Percentiles rank a stretch among this genome's conserved stretches.
phyloP scores from a whole-genome alignment of 352 stramenopile species.

The Phytophthora capsici region DNA sequence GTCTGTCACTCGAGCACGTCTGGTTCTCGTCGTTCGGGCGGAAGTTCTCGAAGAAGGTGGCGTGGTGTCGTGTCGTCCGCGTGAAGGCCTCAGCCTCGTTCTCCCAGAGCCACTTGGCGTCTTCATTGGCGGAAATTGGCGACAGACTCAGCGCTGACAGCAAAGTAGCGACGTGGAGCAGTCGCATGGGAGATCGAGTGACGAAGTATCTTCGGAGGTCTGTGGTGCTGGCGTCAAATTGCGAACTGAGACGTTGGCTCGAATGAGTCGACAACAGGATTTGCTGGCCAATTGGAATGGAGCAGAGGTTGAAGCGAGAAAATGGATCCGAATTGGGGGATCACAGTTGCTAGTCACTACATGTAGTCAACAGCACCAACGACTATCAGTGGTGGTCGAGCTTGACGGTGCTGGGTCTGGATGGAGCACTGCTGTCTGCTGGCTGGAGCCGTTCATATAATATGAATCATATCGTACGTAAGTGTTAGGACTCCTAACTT shows the following conservation, averaged over 20 bases:
- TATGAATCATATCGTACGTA: no score
- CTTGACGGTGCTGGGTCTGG: no score
- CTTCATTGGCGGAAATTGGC: not conserved
- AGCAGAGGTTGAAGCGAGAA: no score
- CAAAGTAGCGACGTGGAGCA: slow-evolving; percentile 8
- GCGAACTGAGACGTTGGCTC: slow-evolving; percentile 15
- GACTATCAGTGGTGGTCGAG: no score
- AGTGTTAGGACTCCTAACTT: no score
- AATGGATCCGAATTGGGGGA: no score
- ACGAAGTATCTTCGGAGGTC: slow-evolving; percentile 1
- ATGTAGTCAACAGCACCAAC: no score
- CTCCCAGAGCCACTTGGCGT: slow-evolving; percentile 69
- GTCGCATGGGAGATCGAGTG: slow-evolving; percentile 9
- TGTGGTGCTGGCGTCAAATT: slow-evolving; percentile 17
- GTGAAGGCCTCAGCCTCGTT: slow-evolving; percentile 54
- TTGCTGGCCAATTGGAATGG: no score
- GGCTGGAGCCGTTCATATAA: no score
- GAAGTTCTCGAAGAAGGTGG: slow-evolving; percentile 58
- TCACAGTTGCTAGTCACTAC: no score
- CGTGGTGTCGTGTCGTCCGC: slow-evolving; percentile 22
- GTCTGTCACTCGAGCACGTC: slow-evolving; percentile 32
- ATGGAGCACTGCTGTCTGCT: no score
- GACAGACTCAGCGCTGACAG: slow-evolving; percentile 4
- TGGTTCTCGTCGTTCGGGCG: slow-evolving; percentile 45
- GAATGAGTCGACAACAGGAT: no score